These are phyloP conservation scores for Coniella lustricola DNA, from an alignment of 2,329 filamentous ascomycete species.

Conservation along the genomic window DNA sequence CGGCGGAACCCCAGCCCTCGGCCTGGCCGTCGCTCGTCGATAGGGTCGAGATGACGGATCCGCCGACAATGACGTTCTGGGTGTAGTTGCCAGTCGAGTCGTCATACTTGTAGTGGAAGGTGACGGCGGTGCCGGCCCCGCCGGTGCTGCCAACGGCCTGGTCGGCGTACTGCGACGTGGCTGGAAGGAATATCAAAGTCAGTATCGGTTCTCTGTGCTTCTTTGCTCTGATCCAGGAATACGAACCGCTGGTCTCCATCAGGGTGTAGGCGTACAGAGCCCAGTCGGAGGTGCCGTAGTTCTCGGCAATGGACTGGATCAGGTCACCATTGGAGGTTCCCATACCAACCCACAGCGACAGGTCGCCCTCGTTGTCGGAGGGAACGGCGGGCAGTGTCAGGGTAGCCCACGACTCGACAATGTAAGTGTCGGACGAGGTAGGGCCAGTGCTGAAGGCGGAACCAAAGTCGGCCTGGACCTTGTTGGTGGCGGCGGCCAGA, in stretches of 20 bases:
- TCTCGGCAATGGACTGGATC: constrained; percentile 40
- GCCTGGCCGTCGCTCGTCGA: constrained; percentile 37
- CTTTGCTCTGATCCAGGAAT: no score
- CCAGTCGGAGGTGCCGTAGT: constrained; percentile 26
- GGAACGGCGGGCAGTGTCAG: constrained; percentile 34
- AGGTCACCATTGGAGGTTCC: constrained; percentile 38
- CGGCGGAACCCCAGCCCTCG: constrained; percentile 35
- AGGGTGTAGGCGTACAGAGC: constrained; percentile 37
- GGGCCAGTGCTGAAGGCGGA: constrained; percentile 38
- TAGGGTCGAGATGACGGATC: constrained; percentile 30
- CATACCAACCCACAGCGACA: constrained; percentile 42
- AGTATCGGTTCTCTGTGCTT: neutral
- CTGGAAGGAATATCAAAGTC: constrained; percentile 14
- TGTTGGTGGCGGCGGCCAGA: constrained; percentile 16
- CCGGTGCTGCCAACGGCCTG: constrained; percentile 25
- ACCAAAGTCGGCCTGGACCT: constrained; percentile 26
- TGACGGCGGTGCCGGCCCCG: constrained; percentile 26
- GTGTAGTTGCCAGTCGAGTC: constrained; percentile 33
- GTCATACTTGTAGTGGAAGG: constrained; percentile 31
- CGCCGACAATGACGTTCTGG: constrained; percentile 31
- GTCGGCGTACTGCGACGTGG: constrained; percentile 26
- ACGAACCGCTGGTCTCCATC: constrained; percentile 24
- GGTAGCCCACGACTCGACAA: constrained; percentile 36
- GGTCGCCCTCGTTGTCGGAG: constrained; percentile 28
- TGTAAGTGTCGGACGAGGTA: constrained; percentile 31